Percentiles rank a stretch among this genome's conserved stretches.
Evolutionary conservation across 192 early-diverging fungal genomes (phyloP).

Genomic region (Backusella luteola): DNA sequence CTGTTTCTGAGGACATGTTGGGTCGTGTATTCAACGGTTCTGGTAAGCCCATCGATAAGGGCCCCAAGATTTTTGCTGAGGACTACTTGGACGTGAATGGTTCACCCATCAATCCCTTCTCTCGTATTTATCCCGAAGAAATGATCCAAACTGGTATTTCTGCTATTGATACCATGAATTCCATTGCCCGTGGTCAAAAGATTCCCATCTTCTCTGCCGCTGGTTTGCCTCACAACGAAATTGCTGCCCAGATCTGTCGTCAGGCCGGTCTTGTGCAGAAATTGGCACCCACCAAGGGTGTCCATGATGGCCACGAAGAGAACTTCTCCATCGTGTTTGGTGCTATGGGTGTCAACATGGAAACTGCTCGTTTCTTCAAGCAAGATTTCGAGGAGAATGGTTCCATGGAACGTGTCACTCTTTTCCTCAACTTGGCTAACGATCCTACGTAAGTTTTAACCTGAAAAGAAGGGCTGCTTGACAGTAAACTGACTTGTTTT

Average conservation of each 20-base stretch:
- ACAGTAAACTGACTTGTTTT: not conserved
- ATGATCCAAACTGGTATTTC: slow-evolving; percentile 99
- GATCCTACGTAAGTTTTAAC: slow-evolving; percentile 81
- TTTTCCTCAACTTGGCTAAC: slow-evolving; percentile 99
- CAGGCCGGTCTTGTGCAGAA: slow-evolving; percentile 96
- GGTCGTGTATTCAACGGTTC: slow-evolving; percentile 99
- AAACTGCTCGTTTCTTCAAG: slow-evolving; percentile 99
- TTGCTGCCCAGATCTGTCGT: slow-evolving; percentile 99
- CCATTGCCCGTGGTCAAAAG: slow-evolving; percentile 99
- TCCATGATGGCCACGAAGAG: slow-evolving; percentile 94
- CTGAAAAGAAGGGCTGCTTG: not conserved
- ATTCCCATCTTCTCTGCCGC: slow-evolving; percentile 99
- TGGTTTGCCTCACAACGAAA: slow-evolving; percentile 99
- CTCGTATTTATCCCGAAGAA: slow-evolving; percentile 98
- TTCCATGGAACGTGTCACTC: slow-evolving; percentile 95
- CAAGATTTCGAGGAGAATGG: slow-evolving; percentile 99
- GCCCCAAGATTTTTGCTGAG: slow-evolving; percentile 99
- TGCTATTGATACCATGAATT: slow-evolving; percentile 99
- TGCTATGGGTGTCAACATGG: slow-evolving; percentile 99
- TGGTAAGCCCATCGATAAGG: slow-evolving; percentile 97
- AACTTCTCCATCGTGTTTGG: slow-evolving; percentile 99
- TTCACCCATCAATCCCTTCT: slow-evolving; percentile 98
- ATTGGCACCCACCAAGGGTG: slow-evolving; percentile 82
- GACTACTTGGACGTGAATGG: slow-evolving; percentile 97
- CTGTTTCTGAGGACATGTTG: slow-evolving; percentile 99